These are phyloP conservation scores for Malus hybrid DNA, from an alignment of 331 rosid genomes.

Conservation along the genomic window DNA sequence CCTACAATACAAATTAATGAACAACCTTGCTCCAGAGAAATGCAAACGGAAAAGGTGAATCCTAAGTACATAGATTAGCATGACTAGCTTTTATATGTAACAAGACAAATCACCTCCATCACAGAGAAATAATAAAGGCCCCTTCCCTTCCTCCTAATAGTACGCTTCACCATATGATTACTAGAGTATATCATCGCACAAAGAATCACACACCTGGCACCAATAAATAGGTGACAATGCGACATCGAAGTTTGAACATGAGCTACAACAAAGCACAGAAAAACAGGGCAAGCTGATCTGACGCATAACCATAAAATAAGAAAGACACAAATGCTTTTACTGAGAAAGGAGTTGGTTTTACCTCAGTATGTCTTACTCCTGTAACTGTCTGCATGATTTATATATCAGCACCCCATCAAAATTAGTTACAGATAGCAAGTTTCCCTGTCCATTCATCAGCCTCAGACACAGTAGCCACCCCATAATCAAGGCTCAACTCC, in stretches of 20 bases:
- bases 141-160: constrained; percentile 5
- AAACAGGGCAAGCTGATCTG: constrained; percentile 2
- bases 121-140: constrained; percentile 14
- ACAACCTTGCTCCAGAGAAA: not conserved
- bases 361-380: constrained; percentile 34
- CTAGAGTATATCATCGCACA: constrained; percentile 8
- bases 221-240: not conserved
- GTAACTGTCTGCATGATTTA: constrained; percentile 27
- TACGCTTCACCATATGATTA: not conserved
- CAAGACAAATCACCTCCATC: constrained; percentile 10
- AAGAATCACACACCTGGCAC: constrained; percentile 16
- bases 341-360: constrained; percentile 26
- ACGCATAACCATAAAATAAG: not conserved
- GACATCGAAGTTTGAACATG: not conserved
- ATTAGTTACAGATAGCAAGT: constrained; percentile 69
- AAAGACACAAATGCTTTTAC: not conserved
- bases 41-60: not conserved
- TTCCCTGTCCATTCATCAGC: constrained; percentile 64
- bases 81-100: not conserved
- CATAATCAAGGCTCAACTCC: constrained; percentile 94
- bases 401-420: constrained; percentile 22
- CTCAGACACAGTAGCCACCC: constrained; percentile 42
- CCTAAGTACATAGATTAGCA: not conserved
- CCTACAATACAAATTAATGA: not conserved
- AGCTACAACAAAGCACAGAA: not conserved